Evolutionary conservation across 2,329 filamentous ascomycete genomes (phyloP), one percentile per base, ranked within the genome.

Genomic region (Byssoonygena ceratinophila): DNA sequence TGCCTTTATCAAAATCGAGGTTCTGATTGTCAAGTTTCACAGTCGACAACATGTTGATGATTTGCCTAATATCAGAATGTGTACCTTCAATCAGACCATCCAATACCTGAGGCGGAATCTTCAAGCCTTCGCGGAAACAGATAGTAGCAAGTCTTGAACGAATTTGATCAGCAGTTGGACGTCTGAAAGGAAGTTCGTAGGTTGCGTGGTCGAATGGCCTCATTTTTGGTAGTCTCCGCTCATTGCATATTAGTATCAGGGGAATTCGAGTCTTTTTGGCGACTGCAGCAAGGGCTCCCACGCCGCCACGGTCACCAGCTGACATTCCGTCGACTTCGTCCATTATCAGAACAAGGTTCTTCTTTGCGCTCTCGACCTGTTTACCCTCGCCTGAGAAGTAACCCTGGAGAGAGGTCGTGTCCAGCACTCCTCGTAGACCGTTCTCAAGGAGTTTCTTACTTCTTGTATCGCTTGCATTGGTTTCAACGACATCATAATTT

Each of bases 291-390:
- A 98, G 76, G 27, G 92, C 92, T 47, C 90, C 92, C 45, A 98
- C 92, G 67, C 92, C 92, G 59, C 92, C 92, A 56, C 92, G 84
- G 66, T 98, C 92, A 64, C 92, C 92, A 32, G 88, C 90, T 56
- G 91, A 97, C 92, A 98, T 97, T 49, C 92, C 92, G 63, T 98
- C 92, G 3, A 98, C 92, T 70, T 98, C 92, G 61, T 98, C 92
- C 92, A 98, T 97, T 70, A 98, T 88, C 46, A 98, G 74, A 4
- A 96, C 87, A 31, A 97, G 82, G 61, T 96, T 96, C 74, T 94
- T 94, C 74, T 92, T 97, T 14, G 76, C 76, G 3, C 74, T 71
- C 41, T 96, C 85, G 2, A 95, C 82, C 53, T 83, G 79, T 68
- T 92, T 87, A 22, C 86, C 85, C 52, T 90, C 86, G 1, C 82